Evolutionary conservation across 106 monocot genomes (phyloP).

Genomic region (Dactylorhiza incarnata): DNA sequence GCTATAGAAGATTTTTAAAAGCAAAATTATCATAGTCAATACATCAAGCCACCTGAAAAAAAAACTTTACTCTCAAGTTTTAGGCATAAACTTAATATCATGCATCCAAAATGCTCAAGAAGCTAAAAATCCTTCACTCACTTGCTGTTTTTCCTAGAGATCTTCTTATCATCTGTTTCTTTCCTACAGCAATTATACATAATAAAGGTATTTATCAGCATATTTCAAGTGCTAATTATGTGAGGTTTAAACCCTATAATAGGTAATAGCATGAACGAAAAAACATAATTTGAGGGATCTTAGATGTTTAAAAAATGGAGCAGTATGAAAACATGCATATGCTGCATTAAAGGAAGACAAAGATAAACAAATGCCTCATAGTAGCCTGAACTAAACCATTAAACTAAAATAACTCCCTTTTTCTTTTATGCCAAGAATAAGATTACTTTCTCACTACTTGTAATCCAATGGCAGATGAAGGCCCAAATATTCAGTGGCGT

Average conservation of each 20-base stretch:
- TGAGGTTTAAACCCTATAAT: neutral
- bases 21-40: neutral
- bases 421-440: too few species aligned
- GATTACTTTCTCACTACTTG: too few species aligned
- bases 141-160: slow-evolving; percentile 2
- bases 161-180: slow-evolving; percentile 1
- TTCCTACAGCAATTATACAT: neutral
- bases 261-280: neutral
- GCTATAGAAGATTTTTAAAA: neutral
- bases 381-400: too few species aligned
- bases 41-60: neutral
- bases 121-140: neutral
- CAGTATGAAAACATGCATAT: neutral
- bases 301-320: neutral
- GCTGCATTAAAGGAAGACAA: too few species aligned
- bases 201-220: slow-evolving; percentile 6
- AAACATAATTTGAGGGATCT: neutral
- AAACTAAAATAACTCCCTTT: too few species aligned
- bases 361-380: too few species aligned
- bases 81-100: neutral
- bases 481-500: too few species aligned
- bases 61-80: neutral
- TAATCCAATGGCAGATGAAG: too few species aligned
- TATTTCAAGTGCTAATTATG: neutral
- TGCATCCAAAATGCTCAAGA: neutral